These are phyloP conservation scores for Pinus taeda DNA, from an alignment of 75 land plant genomes.

Conservation along the genomic window DNA sequence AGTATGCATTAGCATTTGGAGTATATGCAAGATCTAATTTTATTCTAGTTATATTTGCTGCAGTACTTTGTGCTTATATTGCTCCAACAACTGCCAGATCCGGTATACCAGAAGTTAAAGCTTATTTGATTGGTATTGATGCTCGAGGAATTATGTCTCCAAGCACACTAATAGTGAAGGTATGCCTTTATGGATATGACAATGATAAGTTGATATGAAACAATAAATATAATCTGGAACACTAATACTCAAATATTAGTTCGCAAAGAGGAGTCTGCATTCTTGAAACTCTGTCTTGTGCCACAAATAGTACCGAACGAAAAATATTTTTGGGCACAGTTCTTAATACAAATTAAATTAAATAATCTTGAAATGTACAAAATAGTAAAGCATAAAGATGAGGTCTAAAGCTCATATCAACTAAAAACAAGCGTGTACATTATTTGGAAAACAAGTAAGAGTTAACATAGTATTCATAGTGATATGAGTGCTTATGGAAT, in stretches of 20 bases:
- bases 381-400: too few species aligned
- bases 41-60: conserved; percentile 33
- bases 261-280: background rate
- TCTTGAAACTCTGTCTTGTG: background rate
- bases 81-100: conserved; percentile 74
- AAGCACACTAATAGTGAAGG: conserved; percentile 73
- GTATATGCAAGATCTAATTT: conserved; percentile 44
- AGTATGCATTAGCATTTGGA: conserved; percentile 38
- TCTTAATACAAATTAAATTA: too few species aligned
- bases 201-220: background rate
- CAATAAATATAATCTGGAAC: background rate
- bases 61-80: conserved; percentile 49
- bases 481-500: too few species aligned
- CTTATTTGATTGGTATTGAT: conserved; percentile 72
- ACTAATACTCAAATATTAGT: background rate
- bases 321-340: too few species aligned
- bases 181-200: conserved; percentile 4
- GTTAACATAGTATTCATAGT: too few species aligned
- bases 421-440: too few species aligned
- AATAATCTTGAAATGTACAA: too few species aligned
- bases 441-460: too few species aligned
- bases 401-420: conserved; percentile 8
- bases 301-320: too few species aligned
- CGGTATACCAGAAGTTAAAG: conserved; percentile 87
- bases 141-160: conserved; percentile 65